Percentiles rank a stretch among this genome's conserved stretches.
phyloP scores from a whole-genome alignment of 2,329 filamentous ascomycete species.

The Stagonosporopsis vannaccii region DNA sequence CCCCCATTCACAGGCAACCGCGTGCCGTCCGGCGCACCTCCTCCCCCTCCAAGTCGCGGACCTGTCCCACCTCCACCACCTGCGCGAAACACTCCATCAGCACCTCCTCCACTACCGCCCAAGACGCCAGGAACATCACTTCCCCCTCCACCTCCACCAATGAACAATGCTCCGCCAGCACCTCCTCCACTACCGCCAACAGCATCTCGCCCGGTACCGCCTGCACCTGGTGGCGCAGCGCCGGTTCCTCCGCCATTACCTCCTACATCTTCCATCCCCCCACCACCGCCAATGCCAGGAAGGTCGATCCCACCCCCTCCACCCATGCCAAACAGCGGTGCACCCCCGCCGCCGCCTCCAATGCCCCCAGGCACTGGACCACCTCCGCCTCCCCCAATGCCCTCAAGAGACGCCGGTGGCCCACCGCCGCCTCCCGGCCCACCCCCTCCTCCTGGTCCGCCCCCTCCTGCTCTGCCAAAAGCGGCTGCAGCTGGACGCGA shows the following conservation, averaged over 20 bases:
- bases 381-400: slow-evolving; percentile 51
- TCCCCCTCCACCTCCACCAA: slow-evolving; percentile 67
- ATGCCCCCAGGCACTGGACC: slow-evolving; percentile 26
- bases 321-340: slow-evolving; percentile 35
- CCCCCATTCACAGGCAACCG: slow-evolving; percentile 77
- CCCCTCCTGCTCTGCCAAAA: slow-evolving; percentile 47
- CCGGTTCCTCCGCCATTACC: slow-evolving; percentile 37
- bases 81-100: slow-evolving; percentile 50
- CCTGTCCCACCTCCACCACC: slow-evolving; percentile 67
- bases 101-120: slow-evolving; percentile 49
- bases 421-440: slow-evolving; percentile 47
- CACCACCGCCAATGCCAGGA: slow-evolving; percentile 44
- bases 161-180: slow-evolving; percentile 37
- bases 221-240: slow-evolving; percentile 31
- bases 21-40: slow-evolving; percentile 69
- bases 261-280: slow-evolving; percentile 33
- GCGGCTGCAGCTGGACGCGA: slow-evolving; percentile 57
- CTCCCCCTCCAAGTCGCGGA: slow-evolving; percentile 75
- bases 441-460: slow-evolving; percentile 47
- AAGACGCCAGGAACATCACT: slow-evolving; percentile 53
- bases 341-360: slow-evolving; percentile 40
- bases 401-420: slow-evolving; percentile 45
- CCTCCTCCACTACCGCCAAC: slow-evolving; percentile 43
- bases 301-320: slow-evolving; percentile 46
- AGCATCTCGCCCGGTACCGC: slow-evolving; percentile 34